Evolutionary conservation across 2,329 filamentous ascomycete species (phyloP), one percentile per base, ranked within the genome.

Genomic region (Aspergillus intermedius): DNA sequence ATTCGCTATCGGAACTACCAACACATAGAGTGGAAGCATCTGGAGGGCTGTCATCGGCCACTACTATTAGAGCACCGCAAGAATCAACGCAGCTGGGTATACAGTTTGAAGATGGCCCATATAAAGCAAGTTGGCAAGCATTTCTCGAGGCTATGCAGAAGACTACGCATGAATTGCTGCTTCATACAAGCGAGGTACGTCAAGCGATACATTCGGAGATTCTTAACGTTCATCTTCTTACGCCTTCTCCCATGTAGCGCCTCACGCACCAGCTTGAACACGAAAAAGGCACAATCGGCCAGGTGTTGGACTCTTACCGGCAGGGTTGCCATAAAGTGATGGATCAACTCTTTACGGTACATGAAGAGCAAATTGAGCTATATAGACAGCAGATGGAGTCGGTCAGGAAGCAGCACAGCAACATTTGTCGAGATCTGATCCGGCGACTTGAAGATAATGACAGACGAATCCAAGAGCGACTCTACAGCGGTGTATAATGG

Each of bases 231-330:
- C 13, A 21, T 12, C 17, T 40, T 8, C 45, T 47, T 34, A 53
- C 25, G 12, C 19, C 22, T 42, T 5, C n/a, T n/a, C 15, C 23
- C 7, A 13, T 15, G 32, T 54, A 77, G 62, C 64, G 64, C 15
- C 65, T 79, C 8, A 56, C 73, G 7, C 67, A 60, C 1, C 69
- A 77, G 48, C 66, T 80, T 15, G 64, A 75, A 7, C 66, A 72
- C n/a, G 68, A 72, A 41, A 75, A 77, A 54, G 66, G 65, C 3
- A 71, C 70, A 1, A 65, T 77, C 22, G 60, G 59, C 3, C 65
- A 73, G 23, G 70, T 77, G 22, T 56, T 76, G 3, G 63, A 70
- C 6, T 68, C 67, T 21, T 79, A 74, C 53, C 65, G 63, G 32
- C 59, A 65, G 25, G 71, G 74, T 44, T 74, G 72, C 40, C 52